phyloP scores from a whole-genome alignment of 2,329 filamentous ascomycete species.

The Exserohilum rostratum region DNA sequence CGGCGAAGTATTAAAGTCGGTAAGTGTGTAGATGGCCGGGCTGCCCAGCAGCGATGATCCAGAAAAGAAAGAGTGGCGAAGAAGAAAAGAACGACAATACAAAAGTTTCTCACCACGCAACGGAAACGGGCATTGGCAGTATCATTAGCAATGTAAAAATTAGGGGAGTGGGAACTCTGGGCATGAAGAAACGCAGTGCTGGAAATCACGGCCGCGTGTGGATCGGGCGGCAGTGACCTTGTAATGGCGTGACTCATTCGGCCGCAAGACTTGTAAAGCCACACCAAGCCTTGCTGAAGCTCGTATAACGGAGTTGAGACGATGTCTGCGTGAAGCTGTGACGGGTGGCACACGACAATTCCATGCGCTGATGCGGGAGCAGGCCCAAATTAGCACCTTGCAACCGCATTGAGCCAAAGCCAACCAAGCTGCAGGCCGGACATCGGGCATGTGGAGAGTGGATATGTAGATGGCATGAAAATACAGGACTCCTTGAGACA shows the following conservation, averaged over 20 bases:
- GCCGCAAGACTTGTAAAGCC: slow-evolving; percentile 36
- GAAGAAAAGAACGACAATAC: slow-evolving; percentile 36
- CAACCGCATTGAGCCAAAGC: slow-evolving; percentile 26
- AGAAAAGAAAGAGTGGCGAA: slow-evolving; percentile 36
- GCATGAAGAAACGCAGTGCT: slow-evolving; percentile 22
- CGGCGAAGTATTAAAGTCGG: slow-evolving; percentile 43
- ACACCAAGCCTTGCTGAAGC: slow-evolving; percentile 33
- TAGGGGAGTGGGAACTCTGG: slow-evolving; percentile 29
- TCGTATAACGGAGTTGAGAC: slow-evolving; percentile 43
- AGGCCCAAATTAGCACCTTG: slow-evolving; percentile 28
- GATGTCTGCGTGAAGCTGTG: slow-evolving; percentile 39
- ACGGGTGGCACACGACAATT: slow-evolving; percentile 32
- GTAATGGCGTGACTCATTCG: slow-evolving; percentile 40
- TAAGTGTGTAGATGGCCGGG: slow-evolving; percentile 31
- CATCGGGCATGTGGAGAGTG: slow-evolving; percentile 16
- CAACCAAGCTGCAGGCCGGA: slow-evolving; percentile 33
- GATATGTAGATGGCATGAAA: slow-evolving; percentile 32
- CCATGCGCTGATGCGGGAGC: slow-evolving; percentile 35
- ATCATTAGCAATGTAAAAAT: slow-evolving; percentile 37
- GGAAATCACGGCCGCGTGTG: slow-evolving; percentile 22
- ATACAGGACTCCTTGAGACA: slow-evolving; percentile 44
- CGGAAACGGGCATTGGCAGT: slow-evolving; percentile 39
- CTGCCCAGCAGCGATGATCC: slow-evolving; percentile 47
- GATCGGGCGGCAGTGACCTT: slow-evolving; percentile 22
- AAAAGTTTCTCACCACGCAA: slow-evolving; percentile 29